Base-by-base conservation (phyloP, 179 eudicot species). In the Amaranthus tricolor region DNA sequence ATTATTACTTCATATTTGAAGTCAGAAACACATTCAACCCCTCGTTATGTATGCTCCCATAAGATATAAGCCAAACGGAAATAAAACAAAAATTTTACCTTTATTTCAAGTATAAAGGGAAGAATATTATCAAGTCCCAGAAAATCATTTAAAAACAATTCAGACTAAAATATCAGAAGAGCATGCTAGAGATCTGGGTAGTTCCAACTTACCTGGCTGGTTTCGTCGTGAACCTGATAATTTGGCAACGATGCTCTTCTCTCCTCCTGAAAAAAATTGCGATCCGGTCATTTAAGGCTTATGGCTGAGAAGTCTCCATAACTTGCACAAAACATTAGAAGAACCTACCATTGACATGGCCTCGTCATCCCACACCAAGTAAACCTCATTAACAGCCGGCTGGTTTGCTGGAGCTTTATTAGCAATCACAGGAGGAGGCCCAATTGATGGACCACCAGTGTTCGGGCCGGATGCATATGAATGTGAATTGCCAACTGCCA, bases 191-290 rank as follows among this genome's bases (percentile, higher is more conserved):
- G 68, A 69, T 20, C 43, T 77, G 77, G 89, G 83, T 67, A 83
- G 79, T 82, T 70, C 77, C 61, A 57, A 95, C 99, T 93, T 96
- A 96, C 99, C 99, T 96, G 98, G 96, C 97, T 96, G 80, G 96
- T 96, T 85, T 96, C 99, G 85, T 96, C 99, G 88, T 96, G 99
- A 87, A 96, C 99, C 94, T 91, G 98, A 89, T 96, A 89, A 85
- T 87, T 89, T 74, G 82, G 86, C 79, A 91, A 82, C 51, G 97
- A 88, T 86, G 91, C 89, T 78, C 99, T 89, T 88, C 98, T 86
- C 85, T 96, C 99, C 89, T 96, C 99, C 99, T 96, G 86, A 62
- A 80, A 21, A 74, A 17, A 50, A 47, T 72, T 71, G 60, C 44
- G 57, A 76, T 68, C 52, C 70, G 55, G 63, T 74, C 50, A 67